These are phyloP conservation scores for Marasmius sp. DNA, from an alignment of 1,284 basidiomycete species.

Conservation along the genomic window DNA sequence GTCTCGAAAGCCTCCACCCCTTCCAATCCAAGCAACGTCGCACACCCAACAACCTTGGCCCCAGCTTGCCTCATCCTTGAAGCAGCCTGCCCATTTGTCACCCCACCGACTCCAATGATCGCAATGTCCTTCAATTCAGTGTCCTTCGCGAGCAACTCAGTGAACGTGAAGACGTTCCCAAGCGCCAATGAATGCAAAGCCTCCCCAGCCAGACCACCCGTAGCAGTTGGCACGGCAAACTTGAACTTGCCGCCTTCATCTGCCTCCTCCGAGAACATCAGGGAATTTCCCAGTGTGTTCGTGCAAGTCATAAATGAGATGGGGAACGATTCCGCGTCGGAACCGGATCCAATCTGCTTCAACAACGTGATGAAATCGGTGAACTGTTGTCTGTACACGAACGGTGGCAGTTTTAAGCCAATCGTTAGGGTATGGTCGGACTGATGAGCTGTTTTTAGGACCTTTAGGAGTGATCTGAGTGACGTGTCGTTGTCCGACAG, in stretches of 20 bases:
- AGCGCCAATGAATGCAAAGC: conserved; percentile 71
- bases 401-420: conserved; percentile 82
- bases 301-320: conserved; percentile 72
- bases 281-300: conserved; percentile 72
- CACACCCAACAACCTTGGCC: conserved; percentile 69
- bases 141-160: conserved; percentile 43
- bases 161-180: conserved; percentile 70
- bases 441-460: conserved; percentile 47
- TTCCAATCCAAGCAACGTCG: conserved; percentile 67
- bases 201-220: conserved; percentile 77
- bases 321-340: conserved; percentile 25
- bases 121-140: conserved; percentile 46
- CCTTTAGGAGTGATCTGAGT: conserved; percentile 43
- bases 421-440: conserved; percentile 60
- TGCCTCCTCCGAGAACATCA: conserved; percentile 60
- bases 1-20: conserved; percentile 65
- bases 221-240: conserved; percentile 59
- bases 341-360: conserved; percentile 24
- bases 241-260: conserved; percentile 10
- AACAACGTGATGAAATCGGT: conserved; percentile 48
- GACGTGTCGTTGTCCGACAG: conserved; percentile 17
- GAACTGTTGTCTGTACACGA: conserved; percentile 64
- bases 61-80: conserved; percentile 70
- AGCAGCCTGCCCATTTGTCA: conserved; percentile 57
- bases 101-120: conserved; percentile 78